Percentiles rank a stretch among this genome's conserved stretches.
These are phyloP conservation scores for Dimocarpus longan DNA, from an alignment of 345 rosid genomes.

Conservation along the genomic window DNA sequence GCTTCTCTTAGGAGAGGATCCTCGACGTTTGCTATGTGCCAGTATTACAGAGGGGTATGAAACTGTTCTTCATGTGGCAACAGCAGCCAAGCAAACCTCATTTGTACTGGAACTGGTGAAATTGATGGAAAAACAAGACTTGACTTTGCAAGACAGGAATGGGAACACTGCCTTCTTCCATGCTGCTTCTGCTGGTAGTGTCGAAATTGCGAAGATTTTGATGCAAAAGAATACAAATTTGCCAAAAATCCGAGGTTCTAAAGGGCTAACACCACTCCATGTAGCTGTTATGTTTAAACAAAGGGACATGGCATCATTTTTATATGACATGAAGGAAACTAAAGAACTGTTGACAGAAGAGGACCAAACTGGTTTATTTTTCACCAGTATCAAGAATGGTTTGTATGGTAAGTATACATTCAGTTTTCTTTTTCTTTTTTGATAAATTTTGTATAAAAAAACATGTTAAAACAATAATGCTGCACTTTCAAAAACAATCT, in stretches of 20 bases:
- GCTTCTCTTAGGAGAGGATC: background rate
- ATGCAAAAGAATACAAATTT: background rate
- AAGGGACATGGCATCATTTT: background rate
- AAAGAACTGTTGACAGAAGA: too few species aligned
- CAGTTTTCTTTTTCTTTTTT: too few species aligned
- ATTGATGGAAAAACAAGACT: background rate
- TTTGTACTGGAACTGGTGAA: background rate
- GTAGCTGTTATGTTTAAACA: background rate
- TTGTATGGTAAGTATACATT: too few species aligned
- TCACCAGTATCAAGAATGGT: too few species aligned
- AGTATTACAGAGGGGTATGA: background rate
- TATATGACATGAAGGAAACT: background rate
- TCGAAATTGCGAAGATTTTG: background rate
- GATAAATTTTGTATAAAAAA: too few species aligned
- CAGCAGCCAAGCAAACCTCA: background rate
- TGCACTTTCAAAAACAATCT: too few species aligned
- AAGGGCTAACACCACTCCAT: background rate
- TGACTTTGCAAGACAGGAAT: background rate
- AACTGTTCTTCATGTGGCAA: background rate
- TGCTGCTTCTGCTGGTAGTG: background rate
- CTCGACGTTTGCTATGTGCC: background rate
- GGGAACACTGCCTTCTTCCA: slow-evolving; percentile 2
- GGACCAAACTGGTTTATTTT: too few species aligned
- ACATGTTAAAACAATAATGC: too few species aligned
- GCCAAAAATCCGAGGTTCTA: background rate